Evolutionary conservation across 129 eudicot species (phyloP).

Genomic region (Deinandra increscens): DNA sequence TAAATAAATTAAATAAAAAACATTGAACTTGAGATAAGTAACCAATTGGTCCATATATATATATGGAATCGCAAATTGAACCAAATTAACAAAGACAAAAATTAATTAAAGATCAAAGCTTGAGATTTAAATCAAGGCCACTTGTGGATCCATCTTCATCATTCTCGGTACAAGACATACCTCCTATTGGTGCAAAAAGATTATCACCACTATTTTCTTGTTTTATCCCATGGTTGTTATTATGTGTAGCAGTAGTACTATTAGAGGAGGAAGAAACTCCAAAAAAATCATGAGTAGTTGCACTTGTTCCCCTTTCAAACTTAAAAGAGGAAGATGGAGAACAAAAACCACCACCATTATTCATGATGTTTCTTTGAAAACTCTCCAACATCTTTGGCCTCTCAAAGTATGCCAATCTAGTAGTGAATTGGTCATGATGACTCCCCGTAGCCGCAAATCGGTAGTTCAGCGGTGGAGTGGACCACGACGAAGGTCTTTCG

Average conservation of each 20-base stretch:
- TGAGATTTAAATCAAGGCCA: conserved; percentile 55
- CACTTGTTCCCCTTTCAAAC: conserved; percentile 17
- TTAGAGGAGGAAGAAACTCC: too few relatives aligned
- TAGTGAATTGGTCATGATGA: conserved; percentile 36
- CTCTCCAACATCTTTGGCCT: conserved; percentile 35
- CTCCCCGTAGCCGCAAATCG: conserved; percentile 26
- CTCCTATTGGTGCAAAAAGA: conserved; percentile 20
- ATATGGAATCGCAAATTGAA: conserved; percentile 8
- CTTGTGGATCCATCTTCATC: conserved; percentile 31
- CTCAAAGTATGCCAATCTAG: conserved; percentile 23
- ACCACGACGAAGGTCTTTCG: conserved; percentile 50
- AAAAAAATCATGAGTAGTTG: conserved; percentile 32
- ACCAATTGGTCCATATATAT: too few relatives aligned
- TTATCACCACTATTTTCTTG: conserved; percentile 24
- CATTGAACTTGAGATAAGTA: conserved; percentile 6
- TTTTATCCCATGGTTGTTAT: conserved; percentile 21
- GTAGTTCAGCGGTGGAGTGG: conserved; percentile 31
- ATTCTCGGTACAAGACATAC: conserved; percentile 4
- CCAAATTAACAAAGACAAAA: conserved; percentile 22
- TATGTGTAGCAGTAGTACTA: not conserved
- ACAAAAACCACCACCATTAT: conserved; percentile 17
- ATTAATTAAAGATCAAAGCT: conserved; percentile 34
- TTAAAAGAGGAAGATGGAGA: conserved; percentile 28
- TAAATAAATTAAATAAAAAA: not conserved
- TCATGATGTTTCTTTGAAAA: conserved; percentile 27